Conservation (phyloP, 2,329 filamentous ascomycete species). For the Neonectria magnoliae region DNA sequence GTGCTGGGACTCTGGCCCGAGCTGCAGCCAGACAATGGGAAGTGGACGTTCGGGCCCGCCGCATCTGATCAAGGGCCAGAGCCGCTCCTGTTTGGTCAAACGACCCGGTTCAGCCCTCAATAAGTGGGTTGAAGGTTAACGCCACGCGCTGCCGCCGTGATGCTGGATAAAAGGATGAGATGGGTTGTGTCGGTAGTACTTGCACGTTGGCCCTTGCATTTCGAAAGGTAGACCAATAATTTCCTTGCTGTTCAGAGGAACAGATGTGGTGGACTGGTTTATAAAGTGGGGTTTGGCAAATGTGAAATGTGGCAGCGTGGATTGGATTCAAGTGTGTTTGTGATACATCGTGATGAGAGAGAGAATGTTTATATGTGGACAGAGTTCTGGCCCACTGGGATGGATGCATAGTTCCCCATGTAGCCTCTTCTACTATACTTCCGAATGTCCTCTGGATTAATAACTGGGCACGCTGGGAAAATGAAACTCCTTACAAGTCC, state of each 20-base stretch:
- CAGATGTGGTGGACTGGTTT: not conserved
- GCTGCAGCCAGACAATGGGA: not conserved
- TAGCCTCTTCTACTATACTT: not conserved
- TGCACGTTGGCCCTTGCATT: not conserved
- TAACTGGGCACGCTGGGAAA: not conserved
- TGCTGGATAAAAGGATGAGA: too few species aligned
- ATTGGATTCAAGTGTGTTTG: not conserved
- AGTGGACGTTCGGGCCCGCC: not conserved
- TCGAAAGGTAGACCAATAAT: not conserved
- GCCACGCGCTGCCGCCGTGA: too few species aligned
- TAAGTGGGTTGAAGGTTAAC: not conserved
- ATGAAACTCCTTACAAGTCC: not conserved
- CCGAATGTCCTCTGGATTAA: not conserved
- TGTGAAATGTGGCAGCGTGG: not conserved
- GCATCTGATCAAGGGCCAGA: not conserved
- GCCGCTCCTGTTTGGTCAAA: not conserved
- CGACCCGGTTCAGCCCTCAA: not conserved
- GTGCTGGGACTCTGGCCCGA: not conserved
- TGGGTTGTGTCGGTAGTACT: too few species aligned
- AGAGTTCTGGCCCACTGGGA: not conserved
- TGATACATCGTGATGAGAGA: not conserved
- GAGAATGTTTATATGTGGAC: not conserved
- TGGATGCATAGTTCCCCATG: not conserved
- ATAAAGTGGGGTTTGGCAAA: not conserved
- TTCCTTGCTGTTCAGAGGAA: not conserved